Base-by-base conservation (phyloP, 2,329 filamentous ascomycete genomes). In the Penicillium hesseltinei region DNA sequence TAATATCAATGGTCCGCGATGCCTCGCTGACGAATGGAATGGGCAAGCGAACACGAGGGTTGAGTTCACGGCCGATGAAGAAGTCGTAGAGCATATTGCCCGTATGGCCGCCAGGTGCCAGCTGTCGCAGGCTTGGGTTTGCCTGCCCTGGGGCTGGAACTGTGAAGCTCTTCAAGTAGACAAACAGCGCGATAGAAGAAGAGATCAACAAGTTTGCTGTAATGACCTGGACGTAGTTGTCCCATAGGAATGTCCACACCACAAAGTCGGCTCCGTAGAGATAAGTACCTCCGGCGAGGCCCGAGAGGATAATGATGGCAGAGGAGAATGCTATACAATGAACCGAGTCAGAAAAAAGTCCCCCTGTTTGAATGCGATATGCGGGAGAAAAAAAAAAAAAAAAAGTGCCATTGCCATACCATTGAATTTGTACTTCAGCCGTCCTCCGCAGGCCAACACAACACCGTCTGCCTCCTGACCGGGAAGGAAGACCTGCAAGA, bases 61-160 rank as follows among this genome's bases (percentile, higher is more conserved):
- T 97, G 59, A 97, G 86, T 75, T 97, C 93, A 29, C 93, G 90
- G 21, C 93, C 93, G 63, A 97, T 97, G 77, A 92, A 97, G 86
- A 91, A 97, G 76, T 97, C 93, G 74, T 97, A 97, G 38, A 97
- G 76, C 62, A 91, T 78, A 74, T 96, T 97, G 57, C 92, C 92
- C 1, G 86, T 87, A 70, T 89, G 84, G 17, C 92, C 92, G 43
- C 92, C 92, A 1, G 85, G 84, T 0, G 92, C 92, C 8, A 97
- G 82, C 72, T 94, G 88, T 40, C 92, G 89, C 61, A 84, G 79
- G 47, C 88, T 82, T 13, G 82, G 79, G 72, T 95, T 91, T 43
- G 84, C 86, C n/a, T 85, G 77, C 1, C 75, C 75, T 2, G 75
- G 70, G 5, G 67, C 65, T 72, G 90, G 89, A 62, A 96, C 89